Evolutionary conservation across 108 stramenopile genomes (phyloP), one percentile per base, ranked within the genome.

Genomic region (Fistulifera pelliculosa): DNA sequence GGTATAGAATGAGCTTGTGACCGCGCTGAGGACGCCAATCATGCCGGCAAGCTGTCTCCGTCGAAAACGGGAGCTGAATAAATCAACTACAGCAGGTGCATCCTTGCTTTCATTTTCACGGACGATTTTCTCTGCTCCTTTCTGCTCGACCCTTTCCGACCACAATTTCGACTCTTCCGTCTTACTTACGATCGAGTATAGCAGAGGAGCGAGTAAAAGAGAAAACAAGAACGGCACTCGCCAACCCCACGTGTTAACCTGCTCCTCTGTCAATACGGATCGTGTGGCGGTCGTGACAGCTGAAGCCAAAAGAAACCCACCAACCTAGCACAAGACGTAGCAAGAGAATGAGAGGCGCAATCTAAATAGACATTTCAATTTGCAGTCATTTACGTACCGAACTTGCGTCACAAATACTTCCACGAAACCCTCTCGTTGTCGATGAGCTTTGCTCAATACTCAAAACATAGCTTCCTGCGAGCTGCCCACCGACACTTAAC

Each of bases 401-500:
- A 58, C 75, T 77, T 7, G 80, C 80, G 52, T 81, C 80, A 56
- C 80, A 81, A 0, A 81, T 56, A 45, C 69, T 71, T 51, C 80
- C 80, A 24, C 80, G 75, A 42, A 81, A 81, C 24, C 80, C 80
- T 17, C 80, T 62, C 26, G 63, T 61, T 54, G 51, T 58, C 19
- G 73, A 31, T 0, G 76, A 75, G 40, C 65, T 62, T 41, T 81
- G 80, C 53, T 81, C 80, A 62, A 81, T 81, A 27, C 73, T 74
- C 23, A 81, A 38, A 31, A 81, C 80, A 60, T 81, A 81, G n/a
- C 62, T 61, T 0, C 75, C 80, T 10, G 80, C 85, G 35, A 94
- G 54, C 60, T 94, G 93, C 0, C 86, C 90, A 12, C 92, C 92
- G 0, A 94, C 94, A 56, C 69, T 72, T 52, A 92, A 57, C 94